Evolutionary conservation across 2,329 filamentous ascomycete genomes (phyloP).

Genomic region (Sphaerostilbella broomeana): DNA sequence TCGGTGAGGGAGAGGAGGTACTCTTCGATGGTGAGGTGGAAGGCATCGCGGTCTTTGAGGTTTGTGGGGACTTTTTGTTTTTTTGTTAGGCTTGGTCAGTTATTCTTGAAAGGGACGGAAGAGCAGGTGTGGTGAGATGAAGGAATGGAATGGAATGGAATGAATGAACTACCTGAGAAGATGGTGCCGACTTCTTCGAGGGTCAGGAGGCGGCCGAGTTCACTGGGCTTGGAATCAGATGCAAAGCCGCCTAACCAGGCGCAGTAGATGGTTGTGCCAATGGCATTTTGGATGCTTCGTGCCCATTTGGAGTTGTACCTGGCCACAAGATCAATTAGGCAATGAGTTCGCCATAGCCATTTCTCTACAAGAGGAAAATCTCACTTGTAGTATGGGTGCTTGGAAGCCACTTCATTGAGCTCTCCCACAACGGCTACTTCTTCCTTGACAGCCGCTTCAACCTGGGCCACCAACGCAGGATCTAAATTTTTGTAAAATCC

Average conservation of each 20-base stretch:
- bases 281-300: conserved; percentile 74
- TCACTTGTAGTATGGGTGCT: conserved; percentile 94
- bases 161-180: conserved; percentile 60
- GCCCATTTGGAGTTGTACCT: conserved; percentile 82
- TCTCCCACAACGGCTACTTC: conserved; percentile 65
- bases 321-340: conserved; percentile 13
- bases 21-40: conserved; percentile 95
- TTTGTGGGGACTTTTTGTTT: conserved; percentile 69
- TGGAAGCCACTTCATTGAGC: conserved; percentile 66
- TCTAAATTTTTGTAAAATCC: conserved; percentile 35
- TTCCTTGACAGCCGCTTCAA: conserved; percentile 64
- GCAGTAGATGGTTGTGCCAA: conserved; percentile 48
- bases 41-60: conserved; percentile 79
- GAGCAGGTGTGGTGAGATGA: neutral
- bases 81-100: neutral
- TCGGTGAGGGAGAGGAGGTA: conserved; percentile 85
- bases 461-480: conserved; percentile 58
- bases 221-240: conserved; percentile 38
- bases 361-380: neutral
- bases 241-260: conserved; percentile 76
- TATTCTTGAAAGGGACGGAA: too few species aligned
- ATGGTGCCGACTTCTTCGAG: conserved; percentile 81
- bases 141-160: too few species aligned
- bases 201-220: conserved; percentile 64
- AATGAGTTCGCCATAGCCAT: conserved; percentile 2